These are phyloP conservation scores for Populus pruinosa DNA, from an alignment of 345 rosid genomes.

Conservation along the genomic window DNA sequence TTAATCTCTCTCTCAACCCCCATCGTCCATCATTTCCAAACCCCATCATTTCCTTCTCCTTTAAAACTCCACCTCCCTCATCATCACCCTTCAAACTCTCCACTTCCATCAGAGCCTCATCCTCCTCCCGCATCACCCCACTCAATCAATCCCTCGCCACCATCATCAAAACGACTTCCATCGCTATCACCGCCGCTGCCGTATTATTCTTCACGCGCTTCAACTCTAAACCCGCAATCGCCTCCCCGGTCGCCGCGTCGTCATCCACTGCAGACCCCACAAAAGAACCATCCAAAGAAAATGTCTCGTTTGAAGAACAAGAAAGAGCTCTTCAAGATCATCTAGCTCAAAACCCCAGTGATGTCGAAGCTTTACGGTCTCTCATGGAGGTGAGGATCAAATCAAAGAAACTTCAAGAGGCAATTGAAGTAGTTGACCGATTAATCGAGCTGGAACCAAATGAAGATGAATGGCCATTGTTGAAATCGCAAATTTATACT, in stretches of 20 bases:
- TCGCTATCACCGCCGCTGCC: conserved; percentile 57
- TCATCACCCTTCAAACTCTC: conserved; percentile 32
- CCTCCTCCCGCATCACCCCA: conserved; percentile 24
- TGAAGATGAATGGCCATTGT: conserved; percentile 70
- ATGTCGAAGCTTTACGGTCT: conserved; percentile 46
- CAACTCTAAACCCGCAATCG: conserved; percentile 52
- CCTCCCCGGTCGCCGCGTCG: conserved; percentile 38
- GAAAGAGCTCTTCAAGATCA: conserved; percentile 52
- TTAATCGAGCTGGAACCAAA: conserved; percentile 70
- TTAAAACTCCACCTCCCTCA: conserved; percentile 26
- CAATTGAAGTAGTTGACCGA: conserved; percentile 53
- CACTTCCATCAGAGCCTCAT: conserved; percentile 44
- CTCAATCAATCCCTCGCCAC: conserved; percentile 30
- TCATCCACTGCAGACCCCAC: conserved; percentile 35
- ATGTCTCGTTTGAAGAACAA: conserved; percentile 37
- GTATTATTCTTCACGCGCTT: conserved; percentile 51
- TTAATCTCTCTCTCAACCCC: conserved; percentile 42
- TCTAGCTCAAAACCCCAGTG: conserved; percentile 39
- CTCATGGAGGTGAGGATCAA: conserved; percentile 74
- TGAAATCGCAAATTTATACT: conserved; percentile 59
- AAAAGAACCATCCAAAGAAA: conserved; percentile 13
- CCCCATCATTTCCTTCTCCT: conserved; percentile 32
- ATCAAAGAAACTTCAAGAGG: conserved; percentile 50
- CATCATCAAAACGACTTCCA: conserved; percentile 47
- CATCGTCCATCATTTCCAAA: conserved; percentile 36